Conservation (phyloP, 116 monocot species). For the Papilionanthe hybrid region DNA sequence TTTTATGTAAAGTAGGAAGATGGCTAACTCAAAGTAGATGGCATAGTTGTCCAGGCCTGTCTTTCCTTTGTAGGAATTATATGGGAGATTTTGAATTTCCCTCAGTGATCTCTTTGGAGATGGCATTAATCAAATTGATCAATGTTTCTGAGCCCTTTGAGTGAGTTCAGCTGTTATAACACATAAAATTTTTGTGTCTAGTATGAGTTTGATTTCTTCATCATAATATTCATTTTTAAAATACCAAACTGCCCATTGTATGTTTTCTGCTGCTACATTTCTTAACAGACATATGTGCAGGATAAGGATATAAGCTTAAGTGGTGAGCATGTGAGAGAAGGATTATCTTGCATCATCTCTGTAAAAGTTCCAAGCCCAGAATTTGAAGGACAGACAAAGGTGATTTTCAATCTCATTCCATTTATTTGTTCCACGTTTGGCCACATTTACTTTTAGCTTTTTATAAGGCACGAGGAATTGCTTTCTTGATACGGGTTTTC, state of each 20-base stretch:
- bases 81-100: too few species aligned
- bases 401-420: constrained; percentile 5
- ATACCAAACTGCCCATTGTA: background rate
- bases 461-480: background rate
- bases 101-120: too few species aligned
- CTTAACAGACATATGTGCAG: constrained; percentile 20
- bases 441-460: background rate
- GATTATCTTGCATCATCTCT: constrained; percentile 87
- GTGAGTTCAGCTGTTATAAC: background rate
- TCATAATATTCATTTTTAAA: constrained; percentile 1
- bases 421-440: background rate
- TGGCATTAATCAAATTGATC: too few species aligned
- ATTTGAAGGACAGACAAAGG: constrained; percentile 99
- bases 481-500: background rate
- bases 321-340: constrained; percentile 97
- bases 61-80: too few species aligned
- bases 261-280: background rate
- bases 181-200: background rate
- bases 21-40: too few species aligned
- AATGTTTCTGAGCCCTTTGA: too few species aligned
- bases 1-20: too few species aligned
- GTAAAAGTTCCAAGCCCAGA: constrained; percentile 94
- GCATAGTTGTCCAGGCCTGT: too few species aligned
- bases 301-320: constrained; percentile 92
- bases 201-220: background rate